Evolutionary conservation across 768 basidiomycete genomes (phyloP).

Genomic region (Lentinula guzmanii): DNA sequence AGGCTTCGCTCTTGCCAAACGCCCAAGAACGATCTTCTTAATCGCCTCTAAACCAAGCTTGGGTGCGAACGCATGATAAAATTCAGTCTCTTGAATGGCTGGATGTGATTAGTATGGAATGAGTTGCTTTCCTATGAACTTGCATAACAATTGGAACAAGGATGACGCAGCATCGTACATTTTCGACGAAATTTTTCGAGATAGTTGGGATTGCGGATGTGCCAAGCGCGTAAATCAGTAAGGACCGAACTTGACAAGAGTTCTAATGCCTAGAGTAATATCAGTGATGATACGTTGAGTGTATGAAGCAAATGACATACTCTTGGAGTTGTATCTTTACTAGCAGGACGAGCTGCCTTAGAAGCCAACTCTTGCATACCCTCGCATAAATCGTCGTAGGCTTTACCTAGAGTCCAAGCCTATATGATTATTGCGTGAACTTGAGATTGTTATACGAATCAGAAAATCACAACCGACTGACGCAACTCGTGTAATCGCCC

Average conservation of each 20-base stretch:
- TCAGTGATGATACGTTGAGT: not conserved
- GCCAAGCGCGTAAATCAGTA: not conserved
- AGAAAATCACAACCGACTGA: not conserved
- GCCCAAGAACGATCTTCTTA: slow-evolving; percentile 9
- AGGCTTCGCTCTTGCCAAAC: not conserved
- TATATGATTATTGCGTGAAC: not conserved
- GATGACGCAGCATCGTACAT: not conserved
- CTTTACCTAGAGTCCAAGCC: not conserved
- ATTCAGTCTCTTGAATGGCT: not conserved
- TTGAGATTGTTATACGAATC: too few relatives aligned
- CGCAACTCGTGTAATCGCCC: not conserved
- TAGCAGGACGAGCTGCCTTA: too few relatives aligned
- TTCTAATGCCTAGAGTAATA: not conserved
- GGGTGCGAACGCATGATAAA: not conserved
- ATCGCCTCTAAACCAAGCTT: slow-evolving; percentile 4
- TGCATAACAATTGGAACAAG: not conserved
- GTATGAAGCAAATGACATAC: not conserved
- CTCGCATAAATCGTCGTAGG: not conserved
- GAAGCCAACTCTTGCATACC: not conserved
- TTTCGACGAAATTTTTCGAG: not conserved
- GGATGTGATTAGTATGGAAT: not conserved
- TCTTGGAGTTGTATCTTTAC: not conserved
- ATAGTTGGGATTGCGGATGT: not conserved
- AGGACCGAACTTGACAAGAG: not conserved
- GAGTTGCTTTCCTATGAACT: not conserved